Base-by-base conservation (phyloP, 768 basidiomycete species). In the Amanita jacksonii region DNA sequence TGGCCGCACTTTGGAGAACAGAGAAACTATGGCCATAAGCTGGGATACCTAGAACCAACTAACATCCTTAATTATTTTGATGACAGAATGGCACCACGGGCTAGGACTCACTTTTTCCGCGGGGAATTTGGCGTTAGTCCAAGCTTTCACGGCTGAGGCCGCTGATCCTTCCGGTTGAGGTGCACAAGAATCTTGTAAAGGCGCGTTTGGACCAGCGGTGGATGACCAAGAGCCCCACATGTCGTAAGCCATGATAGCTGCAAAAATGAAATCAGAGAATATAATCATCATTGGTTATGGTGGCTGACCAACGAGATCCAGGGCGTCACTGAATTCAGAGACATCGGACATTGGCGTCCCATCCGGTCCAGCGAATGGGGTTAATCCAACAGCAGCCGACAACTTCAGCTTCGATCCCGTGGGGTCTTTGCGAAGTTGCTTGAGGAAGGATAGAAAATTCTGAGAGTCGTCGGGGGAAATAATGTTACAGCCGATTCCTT, bases 101-200 rank as follows among this genome's bases (percentile, higher is more conserved):
- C 3, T 25, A 25, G 18, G 8, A 42, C 54, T 22, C 41, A 61
- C 65, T 57, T 70, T 54, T 12, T 62, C 42, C 13, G 72, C 65
- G 15, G 89, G 84, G 67, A 96, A 77, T 16, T 77, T 78, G n/a
- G 90, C 90, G 0, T 50, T 51, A 0, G 69, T 75, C 92, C 91
- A 94, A 4, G 73, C 71, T 9, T 67, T 54, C 30, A 96, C 70
- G 7, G 85, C 81, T 15, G 74, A 73, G n/a, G 70, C 66, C 5
- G 78, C 89, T 45, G 87, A 89, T 7, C 86, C 88, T 23, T 67
- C 62, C 49, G 82, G 77, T 34, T 70, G 62, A 2, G 60, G 51
- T 0, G 77, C 74, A 55, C 91, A 93, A 0, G 72, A 63, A 61
- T 90, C 79, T 25, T 73, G 62, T 15, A 94, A 73, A 4, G 92